Conservation (phyloP, 2,329 filamentous ascomycete genomes). For the Neonectria hederae region DNA sequence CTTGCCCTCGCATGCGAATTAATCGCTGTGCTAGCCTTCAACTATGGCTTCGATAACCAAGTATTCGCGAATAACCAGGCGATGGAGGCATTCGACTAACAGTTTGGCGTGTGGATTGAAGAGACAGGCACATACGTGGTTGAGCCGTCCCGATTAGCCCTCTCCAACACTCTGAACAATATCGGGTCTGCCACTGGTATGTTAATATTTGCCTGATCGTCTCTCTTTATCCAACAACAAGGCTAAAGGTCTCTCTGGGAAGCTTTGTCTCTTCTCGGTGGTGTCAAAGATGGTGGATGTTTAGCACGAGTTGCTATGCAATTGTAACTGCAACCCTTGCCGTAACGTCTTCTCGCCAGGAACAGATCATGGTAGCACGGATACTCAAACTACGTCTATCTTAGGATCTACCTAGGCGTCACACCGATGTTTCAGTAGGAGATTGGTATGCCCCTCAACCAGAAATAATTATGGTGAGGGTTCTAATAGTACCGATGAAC, state of each 20-base stretch:
- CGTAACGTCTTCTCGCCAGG: conserved; percentile 26
- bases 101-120: conserved; percentile 46
- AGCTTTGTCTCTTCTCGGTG: conserved; percentile 37
- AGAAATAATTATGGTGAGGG: not conserved
- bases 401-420: conserved; percentile 38
- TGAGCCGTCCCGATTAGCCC: conserved; percentile 45
- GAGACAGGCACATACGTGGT: conserved; percentile 39
- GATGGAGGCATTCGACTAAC: conserved; percentile 47
- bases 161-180: conserved; percentile 50
- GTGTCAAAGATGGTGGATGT: conserved; percentile 44
- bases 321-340: conserved; percentile 34
- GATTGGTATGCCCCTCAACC: conserved; percentile 28
- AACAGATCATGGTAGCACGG: conserved; percentile 38
- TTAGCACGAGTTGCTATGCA: conserved; percentile 49
- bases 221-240: not conserved
- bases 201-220: not conserved
- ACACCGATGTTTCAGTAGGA: conserved; percentile 50
- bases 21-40: conserved; percentile 50
- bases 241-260: conserved; percentile 34
- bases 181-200: conserved; percentile 47
- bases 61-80: conserved; percentile 49
- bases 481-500: not conserved
- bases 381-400: conserved; percentile 40
- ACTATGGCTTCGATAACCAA: conserved; percentile 53
- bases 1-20: conserved; percentile 35